A percentile compares a stretch with the other conserved stretches of the same genome.
These are phyloP conservation scores for Amniculicola lignicola DNA, from an alignment of 495 filamentous ascomycete species.

Conservation along the genomic window DNA sequence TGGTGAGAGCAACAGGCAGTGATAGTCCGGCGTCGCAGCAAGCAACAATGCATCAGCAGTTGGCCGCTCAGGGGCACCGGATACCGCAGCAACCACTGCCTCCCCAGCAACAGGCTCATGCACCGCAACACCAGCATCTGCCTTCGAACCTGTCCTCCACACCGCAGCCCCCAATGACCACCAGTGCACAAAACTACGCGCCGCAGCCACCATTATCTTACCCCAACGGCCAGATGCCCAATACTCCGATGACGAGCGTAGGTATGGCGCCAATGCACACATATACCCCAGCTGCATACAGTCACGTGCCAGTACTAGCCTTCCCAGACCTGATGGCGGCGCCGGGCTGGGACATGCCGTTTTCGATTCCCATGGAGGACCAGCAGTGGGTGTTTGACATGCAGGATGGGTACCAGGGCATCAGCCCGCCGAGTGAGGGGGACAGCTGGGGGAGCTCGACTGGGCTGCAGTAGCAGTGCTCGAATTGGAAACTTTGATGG, in stretches of 20 bases:
- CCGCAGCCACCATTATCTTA: background rate
- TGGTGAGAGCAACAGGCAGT: conserved; percentile 9
- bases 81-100: background rate
- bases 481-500: no score
- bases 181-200: background rate
- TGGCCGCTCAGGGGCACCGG: background rate
- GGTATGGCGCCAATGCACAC: background rate
- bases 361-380: conserved; percentile 22
- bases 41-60: background rate
- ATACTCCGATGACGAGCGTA: background rate
- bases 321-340: conserved; percentile 23
- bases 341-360: conserved; percentile 21
- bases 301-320: conserved; percentile 3
- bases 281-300: background rate
- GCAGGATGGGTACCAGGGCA: background rate
- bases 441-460: no score
- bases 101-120: background rate
- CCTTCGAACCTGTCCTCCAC: background rate
- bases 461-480: no score
- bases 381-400: conserved; percentile 4
- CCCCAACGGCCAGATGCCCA: background rate
- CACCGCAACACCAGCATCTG: background rate
- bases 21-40: conserved; percentile 17
- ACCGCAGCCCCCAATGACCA: background rate
- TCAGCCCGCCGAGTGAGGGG: conserved; percentile 19